These are phyloP conservation scores for Lachnellula arida DNA, from an alignment of 2,329 filamentous ascomycete species.

Conservation along the genomic window DNA sequence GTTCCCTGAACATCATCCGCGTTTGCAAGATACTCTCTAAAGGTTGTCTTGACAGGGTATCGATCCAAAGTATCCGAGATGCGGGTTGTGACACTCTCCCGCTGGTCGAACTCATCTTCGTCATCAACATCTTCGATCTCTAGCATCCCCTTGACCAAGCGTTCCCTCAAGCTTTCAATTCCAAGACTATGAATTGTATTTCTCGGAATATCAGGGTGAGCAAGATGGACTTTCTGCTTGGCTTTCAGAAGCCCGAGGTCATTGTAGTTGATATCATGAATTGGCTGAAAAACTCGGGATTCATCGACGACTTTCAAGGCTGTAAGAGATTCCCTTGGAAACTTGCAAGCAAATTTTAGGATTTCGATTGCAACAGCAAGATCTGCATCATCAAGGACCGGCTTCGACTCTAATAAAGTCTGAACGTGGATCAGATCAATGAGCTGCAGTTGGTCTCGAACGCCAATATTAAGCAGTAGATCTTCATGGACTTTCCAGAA, in stretches of 20 bases:
- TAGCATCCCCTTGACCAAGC: constrained; percentile 18
- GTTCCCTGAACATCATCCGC: constrained; percentile 31
- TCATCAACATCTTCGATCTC: constrained; percentile 22
- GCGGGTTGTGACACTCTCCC: constrained; percentile 26
- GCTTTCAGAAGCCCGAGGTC: constrained; percentile 9
- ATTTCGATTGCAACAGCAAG: constrained; percentile 23
- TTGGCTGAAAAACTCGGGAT: constrained; percentile 10
- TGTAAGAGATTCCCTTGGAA: constrained; percentile 5
- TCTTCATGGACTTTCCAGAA: constrained; percentile 19
- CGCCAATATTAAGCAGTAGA: constrained; percentile 17
- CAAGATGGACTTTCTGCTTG: constrained; percentile 12
- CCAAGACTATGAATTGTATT: constrained; percentile 8
- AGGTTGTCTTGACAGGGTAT: constrained; percentile 31
- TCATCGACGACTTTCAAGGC: constrained; percentile 21
- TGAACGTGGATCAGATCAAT: constrained; percentile 22
- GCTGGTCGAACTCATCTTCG: constrained; percentile 33
- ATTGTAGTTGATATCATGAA: constrained; percentile 20
- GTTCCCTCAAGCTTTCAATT: constrained; percentile 20
- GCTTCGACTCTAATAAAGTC: constrained; percentile 16
- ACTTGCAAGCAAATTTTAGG: constrained; percentile 17
- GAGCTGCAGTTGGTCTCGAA: constrained; percentile 16
- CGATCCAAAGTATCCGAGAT: constrained; percentile 32
- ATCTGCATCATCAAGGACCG: constrained; percentile 18
- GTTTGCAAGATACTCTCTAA: constrained; percentile 35
- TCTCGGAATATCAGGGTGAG: constrained; percentile 21